A percentile compares a stretch with the other conserved stretches of the same genome.
phyloP scores from a whole-genome alignment of 176 grass and related monocot species.

The Musa beccarii region DNA sequence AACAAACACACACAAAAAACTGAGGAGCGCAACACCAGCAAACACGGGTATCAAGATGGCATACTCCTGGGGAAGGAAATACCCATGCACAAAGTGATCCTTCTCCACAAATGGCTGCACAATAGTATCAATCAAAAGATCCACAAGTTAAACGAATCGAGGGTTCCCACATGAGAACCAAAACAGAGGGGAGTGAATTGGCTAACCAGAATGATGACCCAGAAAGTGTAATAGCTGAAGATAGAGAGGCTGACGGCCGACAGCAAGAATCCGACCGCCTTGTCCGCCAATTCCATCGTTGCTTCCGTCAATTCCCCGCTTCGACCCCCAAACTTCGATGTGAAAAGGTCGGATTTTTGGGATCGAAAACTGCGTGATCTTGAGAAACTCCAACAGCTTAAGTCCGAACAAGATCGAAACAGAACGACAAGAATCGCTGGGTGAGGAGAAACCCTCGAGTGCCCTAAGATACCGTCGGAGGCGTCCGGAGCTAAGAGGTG shows the following conservation, averaged over 20 bases:
- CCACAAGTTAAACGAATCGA: background rate
- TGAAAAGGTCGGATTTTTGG: background rate
- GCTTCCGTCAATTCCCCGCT: background rate
- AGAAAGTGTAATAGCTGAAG: conserved; percentile 82
- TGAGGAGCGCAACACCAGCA: conserved; percentile 58
- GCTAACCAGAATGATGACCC: conserved; percentile 80
- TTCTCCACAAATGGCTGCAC: conserved; percentile 75
- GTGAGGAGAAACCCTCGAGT: background rate
- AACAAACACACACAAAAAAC: conserved; percentile 69
- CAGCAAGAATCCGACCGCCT: conserved; percentile 55
- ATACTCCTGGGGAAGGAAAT: conserved; percentile 36
- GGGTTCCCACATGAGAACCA: background rate
- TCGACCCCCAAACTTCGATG: background rate
- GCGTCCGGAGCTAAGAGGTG: too few species aligned
- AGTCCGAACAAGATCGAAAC: too few species aligned
- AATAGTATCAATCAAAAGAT: background rate
- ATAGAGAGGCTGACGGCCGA: conserved; percentile 72
- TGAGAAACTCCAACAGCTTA: too few species aligned
- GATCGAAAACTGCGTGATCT: background rate
- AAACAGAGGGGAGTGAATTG: background rate
- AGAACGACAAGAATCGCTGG: too few species aligned
- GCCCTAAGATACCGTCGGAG: too few species aligned
- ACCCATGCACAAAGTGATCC: conserved; percentile 77
- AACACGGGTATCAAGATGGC: background rate
- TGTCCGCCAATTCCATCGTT: conserved; percentile 68